A percentile compares a stretch with the other conserved stretches of the same genome.
These are phyloP conservation scores for Epichloe hybrida DNA, from an alignment of 2,329 filamentous ascomycete genomes.

Conservation along the genomic window DNA sequence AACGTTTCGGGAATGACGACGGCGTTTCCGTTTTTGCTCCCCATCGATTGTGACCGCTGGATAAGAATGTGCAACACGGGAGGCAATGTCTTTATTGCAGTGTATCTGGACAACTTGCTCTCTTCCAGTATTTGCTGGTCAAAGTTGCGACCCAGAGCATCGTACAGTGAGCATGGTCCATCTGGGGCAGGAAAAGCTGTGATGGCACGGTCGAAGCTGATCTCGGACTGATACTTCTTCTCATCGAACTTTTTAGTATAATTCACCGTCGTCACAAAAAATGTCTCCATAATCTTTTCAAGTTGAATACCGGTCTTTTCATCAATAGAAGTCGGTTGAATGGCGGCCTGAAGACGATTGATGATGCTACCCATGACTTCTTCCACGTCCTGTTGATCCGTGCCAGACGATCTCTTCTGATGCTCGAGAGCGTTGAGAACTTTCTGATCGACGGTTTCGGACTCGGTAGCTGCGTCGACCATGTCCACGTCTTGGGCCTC, in stretches of 20 bases:
- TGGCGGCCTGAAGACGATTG: conserved; percentile 80
- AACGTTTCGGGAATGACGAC: conserved; percentile 69
- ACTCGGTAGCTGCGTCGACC: conserved; percentile 16
- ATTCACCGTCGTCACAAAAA: conserved; percentile 49
- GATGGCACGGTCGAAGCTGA: conserved; percentile 46
- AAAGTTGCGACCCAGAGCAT: conserved; percentile 74
- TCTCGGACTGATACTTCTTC: conserved; percentile 27
- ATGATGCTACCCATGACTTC: conserved; percentile 91
- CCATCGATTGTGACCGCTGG: conserved; percentile 64
- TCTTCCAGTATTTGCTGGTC: conserved; percentile 64
- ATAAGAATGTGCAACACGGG: conserved; percentile 84
- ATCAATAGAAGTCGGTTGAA: conserved; percentile 53
- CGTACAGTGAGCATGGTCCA: conserved; percentile 54
- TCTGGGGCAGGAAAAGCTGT: conserved; percentile 43
- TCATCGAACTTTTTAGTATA: conserved; percentile 41
- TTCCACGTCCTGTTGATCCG: conserved; percentile 83
- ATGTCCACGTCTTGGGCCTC: conserved; percentile 15
- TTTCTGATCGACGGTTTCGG: conserved; percentile 30
- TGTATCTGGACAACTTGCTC: conserved; percentile 48
- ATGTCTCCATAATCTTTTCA: conserved; percentile 63
- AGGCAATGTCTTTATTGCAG: conserved; percentile 61
- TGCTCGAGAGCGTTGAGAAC: conserved; percentile 32
- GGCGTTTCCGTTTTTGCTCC: conserved; percentile 62
- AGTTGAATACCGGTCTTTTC: conserved; percentile 58
- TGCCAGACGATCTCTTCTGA: conserved; percentile 34